Evolutionary conservation across 257 asterid species (phyloP).

Genomic region (Salvia hispanica): DNA sequence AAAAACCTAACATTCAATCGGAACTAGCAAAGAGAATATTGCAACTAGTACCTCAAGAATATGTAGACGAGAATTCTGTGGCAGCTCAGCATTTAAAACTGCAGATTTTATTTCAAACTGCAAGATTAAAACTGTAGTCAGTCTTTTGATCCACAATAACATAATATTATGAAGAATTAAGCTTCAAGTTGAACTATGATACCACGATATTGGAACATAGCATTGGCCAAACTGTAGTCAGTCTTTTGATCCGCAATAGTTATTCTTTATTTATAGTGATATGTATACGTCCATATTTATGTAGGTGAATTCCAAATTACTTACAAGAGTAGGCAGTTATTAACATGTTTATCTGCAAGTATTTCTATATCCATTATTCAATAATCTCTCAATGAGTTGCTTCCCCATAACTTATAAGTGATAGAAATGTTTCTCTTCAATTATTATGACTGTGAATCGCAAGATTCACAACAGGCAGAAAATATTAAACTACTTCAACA

Average conservation of each 20-base stretch:
- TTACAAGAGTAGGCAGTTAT: background rate
- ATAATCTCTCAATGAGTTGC: background rate
- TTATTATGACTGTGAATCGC: background rate
- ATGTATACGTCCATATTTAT: background rate
- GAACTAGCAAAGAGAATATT: slow-evolving; percentile 21
- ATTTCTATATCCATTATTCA: background rate
- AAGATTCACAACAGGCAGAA: background rate
- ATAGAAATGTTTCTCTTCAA: slow-evolving; percentile 7
- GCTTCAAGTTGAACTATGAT: slow-evolving; percentile 3
- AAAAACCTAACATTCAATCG: slow-evolving; percentile 18
- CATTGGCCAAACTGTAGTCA: background rate
- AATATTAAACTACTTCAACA: background rate
- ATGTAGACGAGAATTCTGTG: slow-evolving; percentile 94
- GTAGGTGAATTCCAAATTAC: background rate
- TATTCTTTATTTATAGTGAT: background rate
- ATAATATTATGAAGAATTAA: slow-evolving; percentile 1
- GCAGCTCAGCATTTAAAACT: slow-evolving; percentile 92
- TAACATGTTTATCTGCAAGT: background rate
- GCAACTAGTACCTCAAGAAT: slow-evolving; percentile 70
- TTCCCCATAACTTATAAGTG: background rate
- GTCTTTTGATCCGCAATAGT: too few species aligned
- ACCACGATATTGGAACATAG: background rate
- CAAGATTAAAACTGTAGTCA: slow-evolving; percentile 33
- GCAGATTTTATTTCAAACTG: slow-evolving; percentile 96
- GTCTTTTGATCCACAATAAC: slow-evolving; percentile 23